phyloP scores from a whole-genome alignment of 2,329 filamentous ascomycete genomes.

The Aureobasidium lini region DNA sequence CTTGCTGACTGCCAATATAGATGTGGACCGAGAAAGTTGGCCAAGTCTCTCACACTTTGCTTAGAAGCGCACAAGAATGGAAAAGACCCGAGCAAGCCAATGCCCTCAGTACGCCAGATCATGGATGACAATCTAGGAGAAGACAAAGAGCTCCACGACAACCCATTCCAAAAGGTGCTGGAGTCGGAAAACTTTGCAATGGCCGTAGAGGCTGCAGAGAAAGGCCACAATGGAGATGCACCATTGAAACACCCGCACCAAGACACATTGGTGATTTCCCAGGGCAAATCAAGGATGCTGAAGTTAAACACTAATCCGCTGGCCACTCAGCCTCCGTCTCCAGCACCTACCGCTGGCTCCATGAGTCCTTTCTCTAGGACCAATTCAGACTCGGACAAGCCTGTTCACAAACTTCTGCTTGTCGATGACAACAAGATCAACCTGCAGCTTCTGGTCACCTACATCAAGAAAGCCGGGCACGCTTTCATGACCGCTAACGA shows the following conservation, averaged over 20 bases:
- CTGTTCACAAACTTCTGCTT: constrained; percentile 2
- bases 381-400: background rate
- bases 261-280: background rate
- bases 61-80: background rate
- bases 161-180: background rate
- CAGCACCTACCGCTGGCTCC: background rate
- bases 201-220: background rate
- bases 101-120: background rate
- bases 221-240: background rate
- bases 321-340: background rate
- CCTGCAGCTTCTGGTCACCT: constrained; percentile 16
- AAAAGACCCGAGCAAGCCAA: background rate
- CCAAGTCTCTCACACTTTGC: constrained; percentile 15
- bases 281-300: background rate
- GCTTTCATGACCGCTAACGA: constrained; percentile 29
- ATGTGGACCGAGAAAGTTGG: constrained; percentile 18
- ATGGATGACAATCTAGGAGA: background rate
- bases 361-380: background rate
- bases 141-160: background rate
- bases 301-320: background rate
- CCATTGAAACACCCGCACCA: background rate
- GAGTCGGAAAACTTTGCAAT: background rate
- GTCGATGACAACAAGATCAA: constrained; percentile 23
- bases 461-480: constrained; percentile 12
- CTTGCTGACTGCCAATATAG: background rate